Percentiles rank a stretch among this genome's conserved stretches.
Evolutionary conservation across 2,329 filamentous ascomycete species (phyloP).

Genomic region (Sclerotinia sclerotiorum): DNA sequence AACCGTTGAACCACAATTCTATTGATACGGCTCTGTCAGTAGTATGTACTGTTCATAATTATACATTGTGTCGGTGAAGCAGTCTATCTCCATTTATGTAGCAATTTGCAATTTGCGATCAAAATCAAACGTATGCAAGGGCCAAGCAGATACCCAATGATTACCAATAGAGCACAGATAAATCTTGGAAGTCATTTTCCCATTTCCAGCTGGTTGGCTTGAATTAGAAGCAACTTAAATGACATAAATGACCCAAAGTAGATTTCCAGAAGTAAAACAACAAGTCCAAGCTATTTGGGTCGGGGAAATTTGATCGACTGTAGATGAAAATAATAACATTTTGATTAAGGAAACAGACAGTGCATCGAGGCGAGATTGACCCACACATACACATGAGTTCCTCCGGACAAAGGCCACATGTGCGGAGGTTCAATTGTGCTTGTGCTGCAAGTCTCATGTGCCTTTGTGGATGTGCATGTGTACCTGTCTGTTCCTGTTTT

Average conservation of each 20-base stretch:
- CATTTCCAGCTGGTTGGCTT: not conserved
- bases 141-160: slow-evolving; percentile 5
- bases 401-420: not conserved
- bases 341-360: not conserved
- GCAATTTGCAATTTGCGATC: slow-evolving; percentile 15
- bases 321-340: slow-evolving; percentile 14
- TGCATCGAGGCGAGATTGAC: not conserved
- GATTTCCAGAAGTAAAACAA: not conserved
- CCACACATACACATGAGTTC: not conserved
- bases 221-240: not conserved
- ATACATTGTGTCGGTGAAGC: not conserved
- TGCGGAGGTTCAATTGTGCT: slow-evolving; percentile 11
- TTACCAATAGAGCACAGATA: slow-evolving; percentile 9
- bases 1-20: not conserved
- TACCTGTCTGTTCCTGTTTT: no score
- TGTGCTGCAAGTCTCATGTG: not conserved
- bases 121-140: slow-evolving; percentile 11
- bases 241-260: not conserved
- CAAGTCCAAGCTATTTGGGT: not conserved
- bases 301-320: slow-evolving; percentile 11
- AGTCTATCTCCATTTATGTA: not conserved
- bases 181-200: not conserved
- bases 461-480: not conserved
- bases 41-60: not conserved
- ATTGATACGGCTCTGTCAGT: not conserved